Conservation (phyloP, 2,329 filamentous ascomycete genomes). For the Aspergillaceae sp. region DNA sequence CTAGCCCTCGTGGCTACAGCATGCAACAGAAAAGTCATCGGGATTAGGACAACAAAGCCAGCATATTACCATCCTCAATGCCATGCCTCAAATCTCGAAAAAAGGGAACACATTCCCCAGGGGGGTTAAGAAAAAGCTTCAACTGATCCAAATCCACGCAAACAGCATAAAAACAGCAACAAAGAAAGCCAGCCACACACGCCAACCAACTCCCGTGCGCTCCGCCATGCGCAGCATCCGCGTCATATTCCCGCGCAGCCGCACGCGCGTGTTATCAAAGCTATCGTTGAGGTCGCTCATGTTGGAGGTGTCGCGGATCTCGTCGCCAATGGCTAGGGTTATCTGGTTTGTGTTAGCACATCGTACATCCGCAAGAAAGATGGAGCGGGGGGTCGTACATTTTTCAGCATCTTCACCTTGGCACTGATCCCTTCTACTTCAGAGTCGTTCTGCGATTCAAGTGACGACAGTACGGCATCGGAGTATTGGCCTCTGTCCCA, state of each 20-base stretch:
- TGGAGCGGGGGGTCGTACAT: constrained; percentile 50
- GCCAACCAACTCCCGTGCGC: constrained; percentile 90
- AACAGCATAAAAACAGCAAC: constrained; percentile 73
- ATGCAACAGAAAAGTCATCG: too few relatives aligned
- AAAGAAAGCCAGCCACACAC: constrained; percentile 86
- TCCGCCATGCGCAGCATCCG: constrained; percentile 95
- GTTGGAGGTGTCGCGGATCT: constrained; percentile 82
- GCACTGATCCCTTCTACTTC: constrained; percentile 84
- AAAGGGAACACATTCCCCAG: too few relatives aligned
- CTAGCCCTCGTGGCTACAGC: too few relatives aligned
- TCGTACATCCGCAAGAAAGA: background rate
- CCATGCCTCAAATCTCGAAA: too few relatives aligned
- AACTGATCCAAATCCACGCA: constrained; percentile 87
- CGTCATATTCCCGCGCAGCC: constrained; percentile 88
- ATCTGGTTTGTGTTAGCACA: constrained; percentile 49
- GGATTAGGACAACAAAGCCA: too few relatives aligned
- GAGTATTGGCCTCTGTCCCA: constrained; percentile 72
- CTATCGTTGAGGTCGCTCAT: constrained; percentile 92
- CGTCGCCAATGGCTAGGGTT: constrained; percentile 85
- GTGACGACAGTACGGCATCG: constrained; percentile 79
- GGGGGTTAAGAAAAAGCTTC: constrained; percentile 23
- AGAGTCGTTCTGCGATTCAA: constrained; percentile 91
- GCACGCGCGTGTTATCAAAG: constrained; percentile 75
- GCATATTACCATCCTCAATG: too few relatives aligned
- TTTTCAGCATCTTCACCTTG: constrained; percentile 82